Evolutionary conservation across 2,329 filamentous ascomycete genomes (phyloP).

Genomic region (Tolypocladium pustulatum): DNA sequence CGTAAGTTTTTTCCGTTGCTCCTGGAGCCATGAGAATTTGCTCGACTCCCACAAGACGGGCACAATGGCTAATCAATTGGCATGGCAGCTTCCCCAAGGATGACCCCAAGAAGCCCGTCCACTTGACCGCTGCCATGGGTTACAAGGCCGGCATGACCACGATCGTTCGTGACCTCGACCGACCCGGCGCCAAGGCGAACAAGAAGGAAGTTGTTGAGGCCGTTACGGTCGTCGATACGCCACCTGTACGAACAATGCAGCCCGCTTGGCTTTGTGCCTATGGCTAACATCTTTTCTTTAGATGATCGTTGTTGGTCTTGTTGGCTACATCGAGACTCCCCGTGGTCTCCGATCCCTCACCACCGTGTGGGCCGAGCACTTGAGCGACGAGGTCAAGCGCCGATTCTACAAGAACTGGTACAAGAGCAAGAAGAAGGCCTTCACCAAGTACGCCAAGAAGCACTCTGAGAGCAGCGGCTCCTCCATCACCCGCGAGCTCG

Average conservation of each 20-base stretch:
- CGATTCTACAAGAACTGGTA: constrained; percentile 99
- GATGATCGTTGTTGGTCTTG: constrained; percentile 99
- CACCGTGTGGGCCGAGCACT: constrained; percentile 98
- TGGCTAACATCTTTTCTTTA: constrained; percentile 60
- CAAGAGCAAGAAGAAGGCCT: constrained; percentile 99
- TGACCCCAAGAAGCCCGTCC: constrained; percentile 98
- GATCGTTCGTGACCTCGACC: constrained; percentile 97
- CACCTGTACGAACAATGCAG: constrained; percentile 86
- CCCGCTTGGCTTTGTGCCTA: constrained; percentile 67
- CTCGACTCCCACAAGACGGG: background rate
- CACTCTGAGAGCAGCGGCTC: constrained; percentile 88
- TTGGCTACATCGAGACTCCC: constrained; percentile 99
- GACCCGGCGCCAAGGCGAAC: constrained; percentile 98
- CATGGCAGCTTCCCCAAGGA: constrained; percentile 90
- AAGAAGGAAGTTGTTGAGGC: constrained; percentile 97
- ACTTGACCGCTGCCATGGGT: constrained; percentile 95
- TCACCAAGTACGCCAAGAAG: constrained; percentile 99
- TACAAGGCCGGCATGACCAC: constrained; percentile 99
- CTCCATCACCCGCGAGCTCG: constrained; percentile 91
- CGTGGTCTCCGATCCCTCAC: constrained; percentile 98
- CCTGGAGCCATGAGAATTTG: background rate
- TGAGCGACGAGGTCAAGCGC: constrained; percentile 97
- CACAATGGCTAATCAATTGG: constrained; percentile 15
- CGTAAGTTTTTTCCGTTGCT: constrained; percentile 46
- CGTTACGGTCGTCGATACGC: constrained; percentile 80